Evolutionary conservation across 257 asterid species (phyloP).

Genomic region (Striga asiatica): DNA sequence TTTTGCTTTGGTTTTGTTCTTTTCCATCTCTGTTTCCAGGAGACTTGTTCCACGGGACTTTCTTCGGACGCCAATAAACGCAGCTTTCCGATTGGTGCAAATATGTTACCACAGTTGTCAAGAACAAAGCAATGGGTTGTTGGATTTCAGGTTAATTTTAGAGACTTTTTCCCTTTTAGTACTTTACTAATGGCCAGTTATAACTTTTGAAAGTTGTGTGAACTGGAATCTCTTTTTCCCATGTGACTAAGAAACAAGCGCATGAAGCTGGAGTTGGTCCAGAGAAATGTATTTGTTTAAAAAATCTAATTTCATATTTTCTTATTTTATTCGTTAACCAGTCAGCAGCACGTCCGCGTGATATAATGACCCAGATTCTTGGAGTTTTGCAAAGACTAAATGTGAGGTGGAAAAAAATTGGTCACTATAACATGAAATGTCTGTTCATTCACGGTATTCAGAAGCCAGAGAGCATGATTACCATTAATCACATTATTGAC

Average conservation of each 20-base stretch:
- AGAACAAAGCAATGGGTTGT: conserved; percentile 72
- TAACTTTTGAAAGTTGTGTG: background rate
- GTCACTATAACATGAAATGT: conserved; percentile 86
- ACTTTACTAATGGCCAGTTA: background rate
- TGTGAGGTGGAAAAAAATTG: conserved; percentile 88
- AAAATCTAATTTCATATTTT: background rate
- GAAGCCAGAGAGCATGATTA: conserved; percentile 16
- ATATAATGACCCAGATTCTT: conserved; percentile 83
- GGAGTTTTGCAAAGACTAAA: conserved; percentile 60
- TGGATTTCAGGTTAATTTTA: conserved; percentile 62
- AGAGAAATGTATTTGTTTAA: background rate
- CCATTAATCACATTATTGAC: conserved; percentile 26
- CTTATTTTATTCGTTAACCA: conserved; percentile 25
- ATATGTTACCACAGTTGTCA: conserved; percentile 24
- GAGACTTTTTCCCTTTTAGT: background rate
- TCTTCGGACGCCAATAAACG: conserved; percentile 27
- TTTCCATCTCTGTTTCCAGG: conserved; percentile 35
- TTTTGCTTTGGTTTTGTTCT: background rate
- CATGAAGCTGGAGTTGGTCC: background rate
- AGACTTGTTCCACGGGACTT: conserved; percentile 32
- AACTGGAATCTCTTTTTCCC: background rate
- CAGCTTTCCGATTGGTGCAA: conserved; percentile 31
- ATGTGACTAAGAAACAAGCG: background rate
- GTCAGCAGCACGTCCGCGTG: conserved; percentile 78
- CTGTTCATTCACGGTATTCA: conserved; percentile 34